Base-by-base conservation (phyloP, 352 stramenopile species). In the Globisporangium nagaii region DNA sequence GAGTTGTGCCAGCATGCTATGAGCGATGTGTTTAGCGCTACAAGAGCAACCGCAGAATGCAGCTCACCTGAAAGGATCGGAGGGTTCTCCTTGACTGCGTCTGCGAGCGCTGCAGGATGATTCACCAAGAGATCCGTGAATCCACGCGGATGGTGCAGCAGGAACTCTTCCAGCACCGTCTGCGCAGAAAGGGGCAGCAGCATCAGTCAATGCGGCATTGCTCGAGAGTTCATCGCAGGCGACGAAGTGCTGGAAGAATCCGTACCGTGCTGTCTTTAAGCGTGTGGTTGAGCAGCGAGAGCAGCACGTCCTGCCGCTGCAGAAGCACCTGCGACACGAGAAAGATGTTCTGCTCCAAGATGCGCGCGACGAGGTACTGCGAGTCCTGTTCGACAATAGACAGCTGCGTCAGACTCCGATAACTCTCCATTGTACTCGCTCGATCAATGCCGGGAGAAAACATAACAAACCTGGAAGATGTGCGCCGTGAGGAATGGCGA, bases 271-370 rank as follows among this genome's bases (percentile, higher is more conserved):
- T 88, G 34, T 92, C 77, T 52, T 76, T 77, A 30, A 91, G 66
- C 0, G 75, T 83, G 37, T 81, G 72, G 31, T 67, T 75, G 41
- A 92, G 54, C 15, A 92, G 39, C 3, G 73, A 45, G 7, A 84
- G 51, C 2, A 90, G 53, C 12, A 88, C 58, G 39, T 92, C 81
- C 0, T 58, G 53, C 43, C 73, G 66, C 41, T 81, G 75, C 1
- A 64, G 57, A 3, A 92, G 68, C 37, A 78, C 71, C 36, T 88
- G 66, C 0, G 81, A 88, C 34, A 92, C 65, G 11, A 73, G 37
- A 42, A 79, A 71, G n/a, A 86, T 71, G 43, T 92, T 86, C 50
- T 90, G 79, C 63, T 92, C 79, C 15, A 92, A 58, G 12, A 92
- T 72, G 3, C 78, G 72, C 22, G 66, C 75, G 12, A 92, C 69